These are phyloP conservation scores for Cyclotella cryptica DNA, from an alignment of 108 stramenopile genomes.

Conservation along the genomic window DNA sequence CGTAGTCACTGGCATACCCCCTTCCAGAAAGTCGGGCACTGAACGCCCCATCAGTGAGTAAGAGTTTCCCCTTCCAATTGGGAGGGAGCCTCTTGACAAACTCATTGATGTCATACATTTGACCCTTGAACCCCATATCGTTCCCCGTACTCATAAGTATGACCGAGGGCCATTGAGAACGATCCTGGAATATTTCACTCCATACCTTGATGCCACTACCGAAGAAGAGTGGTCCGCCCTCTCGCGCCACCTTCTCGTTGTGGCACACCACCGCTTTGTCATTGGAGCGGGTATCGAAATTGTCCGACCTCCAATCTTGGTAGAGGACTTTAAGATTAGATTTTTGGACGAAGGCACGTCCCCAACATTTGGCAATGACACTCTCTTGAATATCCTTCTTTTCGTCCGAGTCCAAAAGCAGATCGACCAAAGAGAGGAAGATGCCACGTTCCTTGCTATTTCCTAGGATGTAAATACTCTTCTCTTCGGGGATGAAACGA, in stretches of 20 bases:
- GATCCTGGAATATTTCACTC: conserved; percentile 41
- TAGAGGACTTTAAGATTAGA: conserved; percentile 38
- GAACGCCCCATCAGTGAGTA: conserved; percentile 27
- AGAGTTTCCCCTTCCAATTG: conserved; percentile 36
- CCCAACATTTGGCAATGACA: conserved; percentile 39
- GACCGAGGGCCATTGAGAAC: conserved; percentile 35
- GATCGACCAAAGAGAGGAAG: conserved; percentile 40
- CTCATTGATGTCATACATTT: conserved; percentile 14
- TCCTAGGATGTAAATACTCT: conserved; percentile 42
- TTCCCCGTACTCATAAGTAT: conserved; percentile 29
- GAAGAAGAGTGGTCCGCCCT: conserved; percentile 21
- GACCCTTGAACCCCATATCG: conserved; percentile 14
- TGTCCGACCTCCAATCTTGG: conserved; percentile 37
- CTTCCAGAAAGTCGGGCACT: conserved; percentile 20
- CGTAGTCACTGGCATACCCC: conserved; percentile 9
- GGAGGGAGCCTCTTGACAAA: conserved; percentile 12
- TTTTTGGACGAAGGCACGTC: conserved; percentile 28
- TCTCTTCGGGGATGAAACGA: conserved; percentile 28
- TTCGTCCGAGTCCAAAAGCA: conserved; percentile 26
- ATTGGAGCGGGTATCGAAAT: conserved; percentile 19
- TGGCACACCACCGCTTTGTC: conserved; percentile 33
- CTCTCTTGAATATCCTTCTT: conserved; percentile 19
- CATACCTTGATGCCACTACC: conserved; percentile 32
- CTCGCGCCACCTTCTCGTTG: conserved; percentile 39
- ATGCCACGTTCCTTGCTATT: conserved; percentile 42